These are phyloP conservation scores for Mrakia frigida DNA, from an alignment of 768 basidiomycete genomes.

Conservation along the genomic window DNA sequence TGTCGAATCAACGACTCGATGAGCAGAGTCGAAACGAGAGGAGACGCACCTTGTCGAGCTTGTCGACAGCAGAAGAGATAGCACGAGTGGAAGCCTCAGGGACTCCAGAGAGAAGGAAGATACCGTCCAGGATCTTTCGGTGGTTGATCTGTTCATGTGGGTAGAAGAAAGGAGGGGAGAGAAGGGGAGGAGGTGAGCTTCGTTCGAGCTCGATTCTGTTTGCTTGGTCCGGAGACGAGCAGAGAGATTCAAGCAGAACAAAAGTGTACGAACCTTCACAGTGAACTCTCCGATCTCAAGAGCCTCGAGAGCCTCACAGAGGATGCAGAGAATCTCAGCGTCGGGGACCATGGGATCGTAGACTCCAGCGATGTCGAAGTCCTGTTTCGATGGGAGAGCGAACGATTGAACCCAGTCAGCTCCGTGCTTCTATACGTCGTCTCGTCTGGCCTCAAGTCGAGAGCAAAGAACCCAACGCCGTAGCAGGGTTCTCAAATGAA, in stretches of 20 bases:
- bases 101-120: slow-evolving; percentile 95
- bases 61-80: slow-evolving; percentile 96
- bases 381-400: slow-evolving; percentile 50
- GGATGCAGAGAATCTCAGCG: slow-evolving; percentile 75
- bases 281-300: slow-evolving; percentile 92
- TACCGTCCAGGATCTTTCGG: slow-evolving; percentile 92
- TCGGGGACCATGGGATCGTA: slow-evolving; percentile 99
- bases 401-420: neutral
- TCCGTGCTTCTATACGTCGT: too few relatives aligned
- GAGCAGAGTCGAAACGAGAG: neutral
- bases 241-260: neutral
- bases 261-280: slow-evolving; percentile 62
- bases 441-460: too few relatives aligned
- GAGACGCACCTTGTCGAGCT: slow-evolving; percentile 79
- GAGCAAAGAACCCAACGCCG: too few relatives aligned
- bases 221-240: too few relatives aligned
- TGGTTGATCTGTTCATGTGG: slow-evolving; percentile 71
- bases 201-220: too few relatives aligned
- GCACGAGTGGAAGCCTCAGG: slow-evolving; percentile 78
- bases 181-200: neutral
- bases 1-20: slow-evolving; percentile 15
- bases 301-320: slow-evolving; percentile 71
- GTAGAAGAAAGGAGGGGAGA: neutral
- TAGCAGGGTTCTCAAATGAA: neutral
- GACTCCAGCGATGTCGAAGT: slow-evolving; percentile 85